A percentile compares a stretch with the other conserved stretches of the same genome.
Conservation (phyloP, 306 rosid genomes). For the Phaseolus lunatus region DNA sequence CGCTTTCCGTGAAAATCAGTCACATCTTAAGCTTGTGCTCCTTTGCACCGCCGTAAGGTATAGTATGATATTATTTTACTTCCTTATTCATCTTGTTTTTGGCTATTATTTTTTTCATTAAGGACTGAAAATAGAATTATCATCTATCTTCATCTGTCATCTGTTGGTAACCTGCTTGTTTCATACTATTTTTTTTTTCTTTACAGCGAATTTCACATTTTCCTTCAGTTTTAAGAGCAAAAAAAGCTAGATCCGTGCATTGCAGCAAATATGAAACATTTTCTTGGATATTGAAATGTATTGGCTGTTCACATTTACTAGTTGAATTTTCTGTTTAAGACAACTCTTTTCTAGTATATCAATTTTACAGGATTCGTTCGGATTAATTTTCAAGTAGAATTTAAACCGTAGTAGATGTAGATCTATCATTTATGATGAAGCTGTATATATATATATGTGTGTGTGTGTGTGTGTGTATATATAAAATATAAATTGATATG, state of each 20-base stretch:
- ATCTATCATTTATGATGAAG: background rate
- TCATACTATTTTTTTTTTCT: background rate
- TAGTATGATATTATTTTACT: background rate
- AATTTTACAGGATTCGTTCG: background rate
- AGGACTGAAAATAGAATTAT: background rate
- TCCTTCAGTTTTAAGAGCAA: background rate
- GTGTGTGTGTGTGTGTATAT: too few relatives aligned
- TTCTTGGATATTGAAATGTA: background rate
- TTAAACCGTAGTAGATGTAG: background rate
- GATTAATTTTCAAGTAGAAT: background rate
- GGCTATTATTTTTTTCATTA: background rate
- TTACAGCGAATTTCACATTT: background rate
- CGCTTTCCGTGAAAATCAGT: conserved; percentile 58
- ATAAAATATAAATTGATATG: background rate
- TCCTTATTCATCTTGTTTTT: background rate
- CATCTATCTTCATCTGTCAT: background rate
- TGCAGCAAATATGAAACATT: background rate
- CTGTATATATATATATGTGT: background rate
- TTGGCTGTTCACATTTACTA: conserved; percentile 1
- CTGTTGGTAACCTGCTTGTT: background rate
- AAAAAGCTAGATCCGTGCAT: conserved; percentile 26
- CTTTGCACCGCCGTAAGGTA: conserved; percentile 83
- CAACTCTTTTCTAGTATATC: background rate
- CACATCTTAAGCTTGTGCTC: conserved; percentile 62
- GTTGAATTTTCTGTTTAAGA: background rate